A percentile compares a stretch with the other conserved stretches of the same genome.
Evolutionary conservation across 1,284 basidiomycete genomes (phyloP).

Genomic region (Hemileia vastatrix): DNA sequence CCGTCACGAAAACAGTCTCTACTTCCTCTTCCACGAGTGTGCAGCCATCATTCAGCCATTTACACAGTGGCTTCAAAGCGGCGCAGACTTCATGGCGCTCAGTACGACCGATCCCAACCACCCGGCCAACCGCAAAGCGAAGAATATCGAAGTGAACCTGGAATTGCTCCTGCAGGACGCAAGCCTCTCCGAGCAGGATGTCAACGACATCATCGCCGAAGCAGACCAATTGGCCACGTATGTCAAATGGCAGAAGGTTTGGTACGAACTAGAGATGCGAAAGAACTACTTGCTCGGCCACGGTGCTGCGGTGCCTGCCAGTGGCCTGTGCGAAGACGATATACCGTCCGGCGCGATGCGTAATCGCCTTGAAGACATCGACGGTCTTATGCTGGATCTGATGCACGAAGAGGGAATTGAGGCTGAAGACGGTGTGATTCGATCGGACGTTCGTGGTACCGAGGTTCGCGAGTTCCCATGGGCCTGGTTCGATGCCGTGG

Average conservation of each 20-base stretch:
- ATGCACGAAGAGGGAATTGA: slow-evolving; percentile 31
- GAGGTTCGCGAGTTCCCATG: slow-evolving; percentile 36
- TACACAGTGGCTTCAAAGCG: slow-evolving; percentile 37
- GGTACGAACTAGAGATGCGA: slow-evolving; percentile 39
- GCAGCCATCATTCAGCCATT: slow-evolving; percentile 35
- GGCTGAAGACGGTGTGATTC: slow-evolving; percentile 35
- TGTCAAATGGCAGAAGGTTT: slow-evolving; percentile 39
- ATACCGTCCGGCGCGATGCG: slow-evolving; percentile 27
- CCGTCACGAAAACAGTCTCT: slow-evolving; percentile 39
- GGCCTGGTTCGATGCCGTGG: slow-evolving; percentile 39
- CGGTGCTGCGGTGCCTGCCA: slow-evolving; percentile 27
- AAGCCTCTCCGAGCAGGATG: slow-evolving; percentile 35
- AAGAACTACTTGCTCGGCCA: slow-evolving; percentile 36
- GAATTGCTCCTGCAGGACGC: slow-evolving; percentile 39
- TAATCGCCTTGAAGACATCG: slow-evolving; percentile 31
- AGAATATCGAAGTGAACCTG: slow-evolving; percentile 40
- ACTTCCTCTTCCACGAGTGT: slow-evolving; percentile 38
- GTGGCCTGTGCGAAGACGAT: slow-evolving; percentile 30
- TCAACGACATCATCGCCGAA: slow-evolving; percentile 34
- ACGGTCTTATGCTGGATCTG: slow-evolving; percentile 34
- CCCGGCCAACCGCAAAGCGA: slow-evolving; percentile 35
- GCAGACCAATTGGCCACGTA: slow-evolving; percentile 32
- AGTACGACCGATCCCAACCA: slow-evolving; percentile 38
- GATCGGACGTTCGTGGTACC: slow-evolving; percentile 29
- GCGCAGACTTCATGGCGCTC: slow-evolving; percentile 39